Percentiles rank a stretch among this genome's conserved stretches.
phyloP scores from a whole-genome alignment of 1,284 basidiomycete genomes.

The Cryptococcus sp. region DNA sequence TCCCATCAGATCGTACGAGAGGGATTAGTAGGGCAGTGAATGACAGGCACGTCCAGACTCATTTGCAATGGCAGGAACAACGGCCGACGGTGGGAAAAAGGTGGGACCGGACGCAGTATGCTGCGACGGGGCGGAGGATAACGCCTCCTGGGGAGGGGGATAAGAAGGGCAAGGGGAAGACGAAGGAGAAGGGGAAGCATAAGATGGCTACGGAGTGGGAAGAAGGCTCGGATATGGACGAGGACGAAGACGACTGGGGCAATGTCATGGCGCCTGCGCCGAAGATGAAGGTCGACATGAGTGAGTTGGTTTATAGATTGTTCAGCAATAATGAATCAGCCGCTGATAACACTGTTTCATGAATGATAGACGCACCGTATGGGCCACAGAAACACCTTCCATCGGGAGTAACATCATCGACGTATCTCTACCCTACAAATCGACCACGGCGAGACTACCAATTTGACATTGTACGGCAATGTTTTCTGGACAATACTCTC shows the following conservation, averaged over 20 bases:
- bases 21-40: conserved; percentile 6
- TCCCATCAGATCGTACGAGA: not conserved
- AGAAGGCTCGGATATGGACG: conserved; percentile 52
- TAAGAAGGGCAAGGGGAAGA: conserved; percentile 40
- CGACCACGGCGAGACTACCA: conserved; percentile 88
- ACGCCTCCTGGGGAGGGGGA: conserved; percentile 20
- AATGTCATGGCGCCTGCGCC: conserved; percentile 81
- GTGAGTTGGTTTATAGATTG: conserved; percentile 26
- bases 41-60: conserved; percentile 35
- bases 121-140: conserved; percentile 66
- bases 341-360: not conserved
- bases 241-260: conserved; percentile 52
- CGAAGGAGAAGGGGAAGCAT: conserved; percentile 21
- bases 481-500: conserved; percentile 88
- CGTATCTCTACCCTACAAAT: conserved; percentile 93
- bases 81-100: conserved; percentile 56
- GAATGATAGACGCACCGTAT: conserved; percentile 29
- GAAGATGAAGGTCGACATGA: conserved; percentile 59
- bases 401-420: conserved; percentile 72
- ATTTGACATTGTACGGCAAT: conserved; percentile 83
- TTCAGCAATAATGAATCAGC: not conserved
- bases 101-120: conserved; percentile 82
- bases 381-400: conserved; percentile 70
- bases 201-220: conserved; percentile 39
- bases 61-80: conserved; percentile 44